Evolutionary conservation across 495 filamentous ascomycete genomes (phyloP).

Genomic region (Polyplosphaeria fusca): DNA sequence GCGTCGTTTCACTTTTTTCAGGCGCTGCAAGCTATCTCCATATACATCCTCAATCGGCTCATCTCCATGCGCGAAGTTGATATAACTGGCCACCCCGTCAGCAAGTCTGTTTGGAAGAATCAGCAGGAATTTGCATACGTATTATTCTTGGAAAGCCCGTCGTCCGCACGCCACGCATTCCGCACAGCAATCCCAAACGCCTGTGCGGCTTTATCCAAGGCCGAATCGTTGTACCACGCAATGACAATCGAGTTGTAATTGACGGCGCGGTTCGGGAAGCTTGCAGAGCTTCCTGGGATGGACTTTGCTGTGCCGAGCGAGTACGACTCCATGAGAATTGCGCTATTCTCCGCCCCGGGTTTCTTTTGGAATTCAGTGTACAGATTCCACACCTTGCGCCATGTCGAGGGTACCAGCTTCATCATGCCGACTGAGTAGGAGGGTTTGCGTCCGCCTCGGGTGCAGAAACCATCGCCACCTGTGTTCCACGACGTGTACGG

Average conservation of each 20-base stretch:
- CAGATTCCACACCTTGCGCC: constrained; percentile 9
- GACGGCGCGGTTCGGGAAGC: constrained; percentile 27
- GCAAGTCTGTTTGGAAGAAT: too few relatives aligned
- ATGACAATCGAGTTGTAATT: constrained; percentile 36
- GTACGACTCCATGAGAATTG: constrained; percentile 13
- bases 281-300: background rate
- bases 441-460: constrained; percentile 38
- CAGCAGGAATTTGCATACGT: too few relatives aligned
- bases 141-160: too few relatives aligned
- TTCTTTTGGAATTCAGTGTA: constrained; percentile 15
- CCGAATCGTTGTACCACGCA: constrained; percentile 36
- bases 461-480: constrained; percentile 35
- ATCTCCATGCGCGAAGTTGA: too few relatives aligned
- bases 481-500: constrained; percentile 39
- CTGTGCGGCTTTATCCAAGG: constrained; percentile 31
- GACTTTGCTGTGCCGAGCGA: constrained; percentile 1
- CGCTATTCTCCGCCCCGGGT: constrained; percentile 3
- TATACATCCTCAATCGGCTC: too few relatives aligned
- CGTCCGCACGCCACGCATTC: too few relatives aligned
- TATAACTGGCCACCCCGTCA: too few relatives aligned
- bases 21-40: too few relatives aligned
- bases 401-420: constrained; percentile 23
- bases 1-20: too few relatives aligned
- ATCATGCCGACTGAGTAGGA: constrained; percentile 32
- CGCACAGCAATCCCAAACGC: constrained; percentile 36